phyloP scores from a whole-genome alignment of 1,139 yeast genomes.

The Yamadazyma songkhlaensis region DNA sequence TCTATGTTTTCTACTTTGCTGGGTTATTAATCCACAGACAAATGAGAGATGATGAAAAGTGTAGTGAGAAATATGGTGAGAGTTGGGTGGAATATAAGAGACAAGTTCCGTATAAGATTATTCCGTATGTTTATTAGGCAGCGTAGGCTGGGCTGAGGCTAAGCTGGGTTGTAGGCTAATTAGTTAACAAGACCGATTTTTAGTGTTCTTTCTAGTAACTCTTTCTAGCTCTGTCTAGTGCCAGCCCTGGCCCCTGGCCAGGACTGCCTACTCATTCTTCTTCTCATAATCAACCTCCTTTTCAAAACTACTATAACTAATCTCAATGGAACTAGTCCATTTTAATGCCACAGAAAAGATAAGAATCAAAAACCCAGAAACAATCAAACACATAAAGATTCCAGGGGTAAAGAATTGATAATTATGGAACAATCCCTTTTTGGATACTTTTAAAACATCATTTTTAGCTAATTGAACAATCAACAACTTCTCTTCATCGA shows the following conservation, averaged over 20 bases:
- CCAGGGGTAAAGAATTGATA: slow-evolving; percentile 53
- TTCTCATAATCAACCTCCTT: slow-evolving; percentile 62
- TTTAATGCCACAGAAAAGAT: slow-evolving; percentile 54
- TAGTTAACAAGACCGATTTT: too few species aligned
- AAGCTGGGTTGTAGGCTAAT: too few species aligned
- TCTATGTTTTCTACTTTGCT: slow-evolving; percentile 82
- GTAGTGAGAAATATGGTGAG: slow-evolving; percentile 79
- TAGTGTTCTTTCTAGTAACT: too few species aligned
- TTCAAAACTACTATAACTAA: slow-evolving; percentile 71
- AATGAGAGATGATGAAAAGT: slow-evolving; percentile 85
- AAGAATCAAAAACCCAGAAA: slow-evolving; percentile 49
- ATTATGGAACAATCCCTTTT: slow-evolving; percentile 29
- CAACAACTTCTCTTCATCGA: too few species aligned
- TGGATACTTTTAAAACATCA: too few species aligned
- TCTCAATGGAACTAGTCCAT: slow-evolving; percentile 62
- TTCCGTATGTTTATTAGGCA: slow-evolving; percentile 82
- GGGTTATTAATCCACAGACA: slow-evolving; percentile 83
- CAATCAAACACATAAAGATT: slow-evolving; percentile 64
- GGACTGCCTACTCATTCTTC: slow-evolving; percentile 55
- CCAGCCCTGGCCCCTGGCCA: too few species aligned
- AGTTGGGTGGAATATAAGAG: slow-evolving; percentile 81
- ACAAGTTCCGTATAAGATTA: slow-evolving; percentile 81
- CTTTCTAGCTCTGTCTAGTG: too few species aligned
- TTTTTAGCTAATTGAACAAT: too few species aligned
- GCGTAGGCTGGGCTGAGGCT: too few species aligned